These are phyloP conservation scores for Trametes meyenii DNA, from an alignment of 768 basidiomycete genomes.

Conservation along the genomic window DNA sequence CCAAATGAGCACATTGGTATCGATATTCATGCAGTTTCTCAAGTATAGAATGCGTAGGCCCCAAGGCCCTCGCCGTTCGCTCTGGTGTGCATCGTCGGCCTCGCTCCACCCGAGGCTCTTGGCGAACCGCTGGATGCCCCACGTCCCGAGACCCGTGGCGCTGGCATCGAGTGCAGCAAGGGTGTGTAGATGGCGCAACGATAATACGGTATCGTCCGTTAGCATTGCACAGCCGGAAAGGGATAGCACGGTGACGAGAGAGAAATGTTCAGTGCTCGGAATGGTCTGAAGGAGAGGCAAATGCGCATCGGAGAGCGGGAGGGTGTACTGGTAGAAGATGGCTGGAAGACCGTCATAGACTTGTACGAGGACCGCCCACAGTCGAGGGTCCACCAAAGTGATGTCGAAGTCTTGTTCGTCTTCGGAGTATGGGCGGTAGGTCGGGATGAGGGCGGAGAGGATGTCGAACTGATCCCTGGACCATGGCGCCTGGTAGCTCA, in stretches of 20 bases:
- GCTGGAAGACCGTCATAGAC: conserved; percentile 57
- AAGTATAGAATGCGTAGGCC: conserved; percentile 60
- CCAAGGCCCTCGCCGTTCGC: conserved; percentile 51
- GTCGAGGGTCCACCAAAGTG: conserved; percentile 49
- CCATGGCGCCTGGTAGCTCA: conserved; percentile 40
- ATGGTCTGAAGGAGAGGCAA: conserved; percentile 61
- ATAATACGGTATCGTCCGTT: conserved; percentile 56
- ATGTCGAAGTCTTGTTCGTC: conserved; percentile 8
- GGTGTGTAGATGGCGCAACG: conserved; percentile 53
- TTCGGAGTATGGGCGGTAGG: conserved; percentile 16
- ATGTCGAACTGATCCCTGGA: conserved; percentile 34
- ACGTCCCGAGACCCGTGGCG: conserved; percentile 50
- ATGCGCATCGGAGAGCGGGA: conserved; percentile 58
- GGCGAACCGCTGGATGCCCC: conserved; percentile 56
- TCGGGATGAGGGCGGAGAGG: conserved; percentile 46
- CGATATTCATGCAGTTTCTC: conserved; percentile 52
- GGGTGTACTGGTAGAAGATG: conserved; percentile 40
- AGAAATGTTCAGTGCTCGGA: conserved; percentile 55
- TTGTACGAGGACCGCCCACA: conserved; percentile 68
- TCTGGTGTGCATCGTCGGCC: conserved; percentile 27
- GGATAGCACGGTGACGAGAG: conserved; percentile 66
- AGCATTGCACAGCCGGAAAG: conserved; percentile 58
- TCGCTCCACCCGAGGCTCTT: conserved; percentile 47
- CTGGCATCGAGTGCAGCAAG: conserved; percentile 70
- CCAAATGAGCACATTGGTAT: conserved; percentile 42